These are phyloP conservation scores for Lactifluus piperatus DNA, from an alignment of 768 basidiomycete species.

Conservation along the genomic window DNA sequence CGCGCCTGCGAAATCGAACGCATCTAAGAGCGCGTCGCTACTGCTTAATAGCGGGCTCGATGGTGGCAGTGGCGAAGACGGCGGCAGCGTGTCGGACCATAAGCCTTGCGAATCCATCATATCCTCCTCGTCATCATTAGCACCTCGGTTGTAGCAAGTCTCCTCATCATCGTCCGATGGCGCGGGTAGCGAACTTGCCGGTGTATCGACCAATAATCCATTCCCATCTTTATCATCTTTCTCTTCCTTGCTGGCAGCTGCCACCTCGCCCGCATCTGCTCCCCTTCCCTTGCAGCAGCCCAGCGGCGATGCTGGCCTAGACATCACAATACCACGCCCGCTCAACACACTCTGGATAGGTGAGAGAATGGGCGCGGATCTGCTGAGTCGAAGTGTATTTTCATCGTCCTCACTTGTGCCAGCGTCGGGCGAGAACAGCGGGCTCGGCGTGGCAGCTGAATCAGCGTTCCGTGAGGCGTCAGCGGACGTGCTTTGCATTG, in stretches of 20 bases:
- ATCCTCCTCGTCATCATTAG: constrained; percentile 7
- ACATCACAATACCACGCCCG: constrained; percentile 6
- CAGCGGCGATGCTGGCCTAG: constrained; percentile 6
- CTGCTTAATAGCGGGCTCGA: constrained; percentile 30
- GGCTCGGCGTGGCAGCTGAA: not conserved
- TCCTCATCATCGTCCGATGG: constrained; percentile 38
- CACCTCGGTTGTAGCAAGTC: not conserved
- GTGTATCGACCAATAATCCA: constrained; percentile 32
- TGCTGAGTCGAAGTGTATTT: not conserved
- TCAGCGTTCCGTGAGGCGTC: not conserved
- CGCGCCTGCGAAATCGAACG: constrained; percentile 1
- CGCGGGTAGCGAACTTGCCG: constrained; percentile 38
- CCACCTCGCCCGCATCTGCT: not conserved
- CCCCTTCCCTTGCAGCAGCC: not conserved
- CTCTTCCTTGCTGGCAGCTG: not conserved
- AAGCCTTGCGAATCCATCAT: constrained; percentile 6
- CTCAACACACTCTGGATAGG: constrained; percentile 18
- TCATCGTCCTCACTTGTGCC: not conserved
- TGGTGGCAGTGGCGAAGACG: constrained; percentile 28
- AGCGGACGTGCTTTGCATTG: not conserved
- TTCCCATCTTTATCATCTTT: not conserved
- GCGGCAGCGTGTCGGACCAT: constrained; percentile 26
- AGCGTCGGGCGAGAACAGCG: constrained; percentile 24
- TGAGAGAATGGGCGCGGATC: constrained; percentile 1
- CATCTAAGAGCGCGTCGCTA: constrained; percentile 21